A percentile compares a stretch with the other conserved stretches of the same genome.
Evolutionary conservation across 495 filamentous ascomycete species (phyloP).

Genomic region (Talaromyces borbonicus): DNA sequence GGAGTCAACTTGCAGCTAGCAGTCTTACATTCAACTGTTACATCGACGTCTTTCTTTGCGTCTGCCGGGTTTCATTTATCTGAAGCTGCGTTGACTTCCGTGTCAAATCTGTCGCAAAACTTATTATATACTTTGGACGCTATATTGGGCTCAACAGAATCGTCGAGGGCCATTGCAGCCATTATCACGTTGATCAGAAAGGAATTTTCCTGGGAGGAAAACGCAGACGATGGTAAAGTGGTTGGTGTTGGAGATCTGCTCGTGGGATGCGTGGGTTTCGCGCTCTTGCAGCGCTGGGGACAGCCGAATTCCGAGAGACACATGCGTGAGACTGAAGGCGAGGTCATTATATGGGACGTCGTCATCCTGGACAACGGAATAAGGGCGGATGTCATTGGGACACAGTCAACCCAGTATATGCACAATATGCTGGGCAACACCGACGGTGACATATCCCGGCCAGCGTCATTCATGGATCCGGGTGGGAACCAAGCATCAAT

Average conservation of each 20-base stretch:
- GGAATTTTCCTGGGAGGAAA: conserved; percentile 58
- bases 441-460: conserved; percentile 14
- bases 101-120: conserved; percentile 53
- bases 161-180: conserved; percentile 68
- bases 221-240: conserved; percentile 45
- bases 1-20: conserved; percentile 34
- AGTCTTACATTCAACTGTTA: conserved; percentile 51
- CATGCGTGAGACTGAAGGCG: conserved; percentile 36
- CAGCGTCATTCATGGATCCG: conserved; percentile 28
- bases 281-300: conserved; percentile 61
- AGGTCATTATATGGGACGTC: conserved; percentile 72
- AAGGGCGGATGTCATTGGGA: conserved; percentile 48
- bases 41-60: conserved; percentile 54
- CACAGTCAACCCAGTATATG: conserved; percentile 20
- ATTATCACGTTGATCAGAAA: conserved; percentile 64
- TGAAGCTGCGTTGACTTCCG: conserved; percentile 49
- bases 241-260: conserved; percentile 58
- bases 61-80: conserved; percentile 64
- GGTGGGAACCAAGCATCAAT: conserved; percentile 31
- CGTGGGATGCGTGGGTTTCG: conserved; percentile 58
- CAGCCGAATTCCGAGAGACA: conserved; percentile 49
- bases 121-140: conserved; percentile 60
- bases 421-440: conserved; percentile 12
- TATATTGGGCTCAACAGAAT: conserved; percentile 69
- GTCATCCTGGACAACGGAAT: conserved; percentile 57